Evolutionary conservation across 495 filamentous ascomycete genomes (phyloP), one percentile per base, ranked within the genome.

Genomic region (Penicillium tannophilum): DNA sequence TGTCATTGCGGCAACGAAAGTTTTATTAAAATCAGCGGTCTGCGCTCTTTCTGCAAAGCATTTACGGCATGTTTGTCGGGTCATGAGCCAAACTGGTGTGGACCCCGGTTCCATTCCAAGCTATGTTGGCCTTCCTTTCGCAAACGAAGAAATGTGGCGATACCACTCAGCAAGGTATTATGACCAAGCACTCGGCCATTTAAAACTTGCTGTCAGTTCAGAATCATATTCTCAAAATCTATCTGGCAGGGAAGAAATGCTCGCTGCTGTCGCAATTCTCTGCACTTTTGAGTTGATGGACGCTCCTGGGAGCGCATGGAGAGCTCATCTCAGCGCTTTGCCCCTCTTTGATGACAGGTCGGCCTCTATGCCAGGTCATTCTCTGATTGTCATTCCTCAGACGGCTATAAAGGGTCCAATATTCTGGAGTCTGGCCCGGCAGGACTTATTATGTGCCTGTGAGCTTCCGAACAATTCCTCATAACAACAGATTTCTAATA

Each of bases 371-470:
- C 20, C 63, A 12, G 49, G 35, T n/a, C 51, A 52, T 23, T 51
- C 60, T 8, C 23, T 52, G 9, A 30, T 59, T 19, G 36, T 59
- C 19, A 65, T 65, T 42, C 63, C 59, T 14, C 49, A 41, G 7
- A 62, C 56, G 0, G 49, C 52, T 14, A 47, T 68, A 31, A 59
- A 58, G 20, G 54, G 65, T 1, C 56, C 65, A 1, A 56, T 68
- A 16, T 65, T 68, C 28, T 68, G 66, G 66, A 65, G 66, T 44
- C 58, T 65, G 3, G 60, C 58, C 5, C 52, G 63, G 17, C 66
- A 68, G 33, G 63, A 65, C 33, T 51, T 58, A 24, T 24, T 68
- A 11, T 68, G 54, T 49, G 66, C 66, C 12, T 68, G 66, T 68
- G 35, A 60, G 63, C 36, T 14, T 19, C 47, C 4, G 14, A 14